Base-by-base conservation (phyloP, 2,329 filamentous ascomycete genomes). In the Fusarium concolor region DNA sequence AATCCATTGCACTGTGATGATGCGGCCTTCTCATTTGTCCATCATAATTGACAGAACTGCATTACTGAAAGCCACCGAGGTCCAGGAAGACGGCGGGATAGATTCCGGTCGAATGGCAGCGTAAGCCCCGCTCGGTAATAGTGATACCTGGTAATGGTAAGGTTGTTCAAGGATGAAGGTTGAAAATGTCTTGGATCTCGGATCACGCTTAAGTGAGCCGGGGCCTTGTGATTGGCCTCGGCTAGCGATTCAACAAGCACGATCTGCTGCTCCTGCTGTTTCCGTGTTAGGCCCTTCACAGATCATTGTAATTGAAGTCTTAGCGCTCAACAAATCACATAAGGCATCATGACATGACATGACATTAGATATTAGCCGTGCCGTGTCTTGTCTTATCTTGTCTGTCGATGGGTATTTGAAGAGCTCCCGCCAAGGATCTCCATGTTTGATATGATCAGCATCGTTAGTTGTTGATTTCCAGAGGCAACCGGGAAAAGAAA, bases 1-100 rank as follows among this genome's bases (percentile, higher is more conserved):
- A 64, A 62, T 62, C 62, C 42, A 54, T 62, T 71, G 70, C 71
- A 74, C 71, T 74, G 71, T 74, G 71, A 50, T 18, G 39, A 47
- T 43, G 24, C 49, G 11, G 68, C 14, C 38, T 41, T 53, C 63
- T 68, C 56, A 74, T 72, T 74, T 71, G 71, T 49, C 65, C 57
- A 60, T 69, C 64, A 62, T 20, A 61, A 59, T 46, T 67, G 71
- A 70, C 57, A 65, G 65, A 67, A 59, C 62, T 72, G 68, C 60
- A 56, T 54, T 33, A 39, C 44, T 31, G 39, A 51, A 54, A 59
- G 52, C 56, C 55, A 45, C 38, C 44, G 38, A 63, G 49, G 45
- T 49, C 63, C 45, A 46, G 17, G 43, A 49, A 63, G 39, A n/a
- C 26, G 10, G 52, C 65, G 52, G 66, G 37, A 24, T 49, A 38